A percentile compares a stretch with the other conserved stretches of the same genome.
Evolutionary conservation across 805 yeast genomes (phyloP).

Genomic region (Blastobotrys parvus): DNA sequence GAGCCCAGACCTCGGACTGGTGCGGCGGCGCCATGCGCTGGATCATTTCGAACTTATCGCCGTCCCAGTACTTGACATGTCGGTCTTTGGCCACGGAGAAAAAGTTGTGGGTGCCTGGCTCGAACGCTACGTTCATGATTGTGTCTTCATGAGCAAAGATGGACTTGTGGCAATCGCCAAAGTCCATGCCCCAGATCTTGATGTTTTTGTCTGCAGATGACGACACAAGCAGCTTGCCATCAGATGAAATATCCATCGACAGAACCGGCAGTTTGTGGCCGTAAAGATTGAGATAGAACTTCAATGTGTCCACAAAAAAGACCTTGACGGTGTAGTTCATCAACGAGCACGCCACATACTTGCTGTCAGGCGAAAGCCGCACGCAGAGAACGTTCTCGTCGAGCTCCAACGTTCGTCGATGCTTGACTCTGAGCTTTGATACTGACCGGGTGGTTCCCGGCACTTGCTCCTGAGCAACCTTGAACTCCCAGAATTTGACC

Average conservation of each 20-base stretch:
- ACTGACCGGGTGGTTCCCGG: conserved; percentile 55
- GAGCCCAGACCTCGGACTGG: conserved; percentile 89
- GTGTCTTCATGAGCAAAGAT: conserved; percentile 96
- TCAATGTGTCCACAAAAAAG: conserved; percentile 77
- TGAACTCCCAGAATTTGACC: conserved; percentile 83
- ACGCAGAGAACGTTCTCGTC: conserved; percentile 79
- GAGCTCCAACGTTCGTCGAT: conserved; percentile 75
- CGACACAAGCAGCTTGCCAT: conserved; percentile 79
- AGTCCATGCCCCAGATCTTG: conserved; percentile 97
- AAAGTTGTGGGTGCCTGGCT: conserved; percentile 81
- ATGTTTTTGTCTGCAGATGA: conserved; percentile 97
- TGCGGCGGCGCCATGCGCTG: conserved; percentile 78
- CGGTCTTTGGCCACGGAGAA: conserved; percentile 88
- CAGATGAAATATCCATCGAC: conserved; percentile 83
- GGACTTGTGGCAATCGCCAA: conserved; percentile 97
- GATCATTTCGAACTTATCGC: conserved; percentile 89
- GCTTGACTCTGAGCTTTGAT: conserved; percentile 52
- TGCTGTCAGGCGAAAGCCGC: conserved; percentile 70
- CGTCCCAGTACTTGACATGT: conserved; percentile 93
- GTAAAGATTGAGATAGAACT: conserved; percentile 79
- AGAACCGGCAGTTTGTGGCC: conserved; percentile 96
- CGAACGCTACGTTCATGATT: conserved; percentile 77
- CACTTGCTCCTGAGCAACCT: conserved; percentile 52
- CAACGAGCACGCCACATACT: conserved; percentile 70
- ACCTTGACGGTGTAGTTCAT: conserved; percentile 95